These are phyloP conservation scores for Ocimum tenuiflorum DNA, from an alignment of 257 asterid genomes.

Conservation along the genomic window DNA sequence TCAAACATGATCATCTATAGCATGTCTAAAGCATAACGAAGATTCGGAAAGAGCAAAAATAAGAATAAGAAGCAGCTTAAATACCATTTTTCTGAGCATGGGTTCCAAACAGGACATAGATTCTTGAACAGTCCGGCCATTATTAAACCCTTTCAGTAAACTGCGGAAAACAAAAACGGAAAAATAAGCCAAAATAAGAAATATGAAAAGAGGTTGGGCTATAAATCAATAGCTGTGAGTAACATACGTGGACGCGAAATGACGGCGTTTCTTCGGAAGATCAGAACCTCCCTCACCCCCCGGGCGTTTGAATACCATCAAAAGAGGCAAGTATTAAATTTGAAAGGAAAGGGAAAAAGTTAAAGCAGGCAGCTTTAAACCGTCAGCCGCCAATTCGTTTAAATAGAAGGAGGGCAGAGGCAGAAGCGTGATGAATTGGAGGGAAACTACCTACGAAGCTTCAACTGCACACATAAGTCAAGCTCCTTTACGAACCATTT, in stretches of 20 bases:
- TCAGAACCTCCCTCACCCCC: slow-evolving; percentile 49
- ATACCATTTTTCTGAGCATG: slow-evolving; percentile 49
- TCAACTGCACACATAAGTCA: slow-evolving; percentile 47
- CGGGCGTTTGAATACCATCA: slow-evolving; percentile 62
- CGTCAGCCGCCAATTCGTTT: slow-evolving; percentile 24
- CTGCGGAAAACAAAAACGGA: slow-evolving; percentile 26
- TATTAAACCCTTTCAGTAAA: slow-evolving; percentile 32
- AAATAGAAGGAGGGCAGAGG: neutral
- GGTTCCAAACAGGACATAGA: slow-evolving; percentile 46
- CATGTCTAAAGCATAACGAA: too few relatives aligned
- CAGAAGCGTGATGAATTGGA: neutral
- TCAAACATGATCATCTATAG: too few relatives aligned
- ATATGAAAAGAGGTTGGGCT: neutral
- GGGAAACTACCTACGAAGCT: slow-evolving; percentile 57
- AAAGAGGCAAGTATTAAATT: neutral
- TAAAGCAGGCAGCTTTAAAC: slow-evolving; percentile 32
- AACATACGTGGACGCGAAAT: slow-evolving; percentile 27
- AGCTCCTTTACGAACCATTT: slow-evolving; percentile 13
- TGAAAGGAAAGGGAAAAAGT: neutral
- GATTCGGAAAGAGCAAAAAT: neutral
- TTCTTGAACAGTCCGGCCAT: slow-evolving; percentile 42
- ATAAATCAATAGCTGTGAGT: neutral
- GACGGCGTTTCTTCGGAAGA: slow-evolving; percentile 37
- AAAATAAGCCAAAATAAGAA: slow-evolving; percentile 13
- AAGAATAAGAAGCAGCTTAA: neutral